These are phyloP conservation scores for Cladosporium sp. DNA, from an alignment of 2,329 filamentous ascomycete genomes.

Conservation along the genomic window DNA sequence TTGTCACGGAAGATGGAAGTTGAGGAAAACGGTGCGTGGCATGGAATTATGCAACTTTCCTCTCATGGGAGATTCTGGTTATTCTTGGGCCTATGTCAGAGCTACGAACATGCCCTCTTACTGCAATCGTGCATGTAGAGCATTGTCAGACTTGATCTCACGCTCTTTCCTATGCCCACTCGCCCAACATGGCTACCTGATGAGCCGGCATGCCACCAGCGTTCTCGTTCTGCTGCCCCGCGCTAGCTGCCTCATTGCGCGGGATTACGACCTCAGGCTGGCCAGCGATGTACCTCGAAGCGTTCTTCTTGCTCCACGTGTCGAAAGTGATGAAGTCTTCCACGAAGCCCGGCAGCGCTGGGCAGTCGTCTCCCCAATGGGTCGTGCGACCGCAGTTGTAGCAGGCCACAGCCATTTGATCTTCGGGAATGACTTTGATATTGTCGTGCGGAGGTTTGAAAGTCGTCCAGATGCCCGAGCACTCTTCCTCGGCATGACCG, in stretches of 20 bases:
- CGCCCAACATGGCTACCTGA: conserved; percentile 16
- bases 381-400: conserved; percentile 26
- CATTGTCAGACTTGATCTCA: neutral
- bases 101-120: neutral
- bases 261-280: no score
- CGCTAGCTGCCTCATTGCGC: conserved; percentile 1
- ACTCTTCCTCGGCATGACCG: conserved; percentile 31
- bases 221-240: neutral
- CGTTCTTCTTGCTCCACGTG: conserved; percentile 17
- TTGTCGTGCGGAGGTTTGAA: conserved; percentile 3
- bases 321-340: conserved; percentile 13
- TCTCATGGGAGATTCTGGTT: neutral
- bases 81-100: neutral
- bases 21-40: neutral
- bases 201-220: conserved; percentile 4
- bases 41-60: neutral
- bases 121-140: neutral
- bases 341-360: conserved; percentile 20
- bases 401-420: conserved; percentile 21
- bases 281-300: conserved; percentile 3
- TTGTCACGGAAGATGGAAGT: neutral
- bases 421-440: conserved; percentile 5
- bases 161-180: conserved; percentile 1
- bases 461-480: conserved; percentile 26
- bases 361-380: conserved; percentile 29